phyloP scores from a whole-genome alignment of 2,329 filamentous ascomycete species.

The Byssochlamys sp. region DNA sequence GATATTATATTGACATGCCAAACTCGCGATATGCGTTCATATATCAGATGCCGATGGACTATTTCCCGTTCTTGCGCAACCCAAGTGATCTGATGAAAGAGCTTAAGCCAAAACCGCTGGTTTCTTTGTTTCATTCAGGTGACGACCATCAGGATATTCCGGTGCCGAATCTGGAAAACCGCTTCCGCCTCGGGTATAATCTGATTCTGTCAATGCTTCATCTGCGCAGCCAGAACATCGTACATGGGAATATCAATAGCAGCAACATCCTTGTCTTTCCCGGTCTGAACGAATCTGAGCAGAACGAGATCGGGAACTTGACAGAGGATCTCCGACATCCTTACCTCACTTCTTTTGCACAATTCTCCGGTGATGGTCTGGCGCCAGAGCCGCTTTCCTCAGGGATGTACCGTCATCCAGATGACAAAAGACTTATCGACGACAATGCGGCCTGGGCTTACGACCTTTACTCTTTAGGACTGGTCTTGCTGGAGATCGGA shows the following conservation, averaged over 20 bases:
- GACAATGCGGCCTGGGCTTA: conserved; percentile 34
- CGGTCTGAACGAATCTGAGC: conserved; percentile 21
- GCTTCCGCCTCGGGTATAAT: conserved; percentile 53
- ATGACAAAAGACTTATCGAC: conserved; percentile 32
- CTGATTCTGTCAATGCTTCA: conserved; percentile 48
- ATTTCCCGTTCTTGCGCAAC: conserved; percentile 35
- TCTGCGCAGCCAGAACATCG: conserved; percentile 46
- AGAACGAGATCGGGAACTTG: conserved; percentile 25
- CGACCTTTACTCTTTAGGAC: conserved; percentile 54
- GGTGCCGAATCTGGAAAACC: conserved; percentile 50
- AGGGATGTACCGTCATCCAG: conserved; percentile 54
- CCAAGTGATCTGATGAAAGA: conserved; percentile 29
- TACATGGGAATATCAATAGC: conserved; percentile 57
- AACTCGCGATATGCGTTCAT: conserved; percentile 51
- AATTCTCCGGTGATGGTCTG: conserved; percentile 46
- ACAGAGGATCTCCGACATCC: conserved; percentile 44
- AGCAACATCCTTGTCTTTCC: conserved; percentile 53
- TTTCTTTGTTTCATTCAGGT: conserved; percentile 33
- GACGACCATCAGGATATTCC: conserved; percentile 32
- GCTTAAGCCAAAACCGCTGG: conserved; percentile 31
- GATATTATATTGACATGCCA: conserved; percentile 49
- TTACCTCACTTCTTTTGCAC: conserved; percentile 50
- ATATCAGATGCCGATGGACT: conserved; percentile 47
- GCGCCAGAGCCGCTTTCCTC: conserved; percentile 36
- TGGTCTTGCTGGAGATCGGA: conserved; percentile 55